Evolutionary conservation across 1,284 basidiomycete genomes (phyloP).

Genomic region (Farysia itapuensis): DNA sequence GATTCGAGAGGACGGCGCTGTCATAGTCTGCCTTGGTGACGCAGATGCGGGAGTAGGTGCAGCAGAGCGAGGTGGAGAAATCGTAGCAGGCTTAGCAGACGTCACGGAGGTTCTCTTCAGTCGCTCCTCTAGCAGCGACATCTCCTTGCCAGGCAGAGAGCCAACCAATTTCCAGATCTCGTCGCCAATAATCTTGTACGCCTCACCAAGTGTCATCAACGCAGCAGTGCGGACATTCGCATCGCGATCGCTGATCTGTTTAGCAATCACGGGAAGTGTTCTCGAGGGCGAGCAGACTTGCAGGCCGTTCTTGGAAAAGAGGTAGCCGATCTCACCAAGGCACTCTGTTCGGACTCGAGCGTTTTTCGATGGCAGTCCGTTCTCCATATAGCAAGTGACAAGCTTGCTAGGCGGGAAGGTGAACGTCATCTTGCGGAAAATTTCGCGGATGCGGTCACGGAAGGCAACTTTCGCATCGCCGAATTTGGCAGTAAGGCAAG

Average conservation of each 20-base stretch:
- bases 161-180: conserved; percentile 81
- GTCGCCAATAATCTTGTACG: conserved; percentile 79
- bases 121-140: conserved; percentile 85
- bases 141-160: conserved; percentile 77
- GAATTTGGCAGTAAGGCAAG: conserved; percentile 82
- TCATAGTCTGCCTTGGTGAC: conserved; percentile 8
- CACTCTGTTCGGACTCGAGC: conserved; percentile 84
- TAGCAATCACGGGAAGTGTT: conserved; percentile 76
- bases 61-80: conserved; percentile 17
- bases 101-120: conserved; percentile 71
- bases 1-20: conserved; percentile 25
- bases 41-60: conserved; percentile 15
- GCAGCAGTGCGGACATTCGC: conserved; percentile 81
- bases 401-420: conserved; percentile 83
- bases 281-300: conserved; percentile 73
- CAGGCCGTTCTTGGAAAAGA: conserved; percentile 81
- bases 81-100: conserved; percentile 5
- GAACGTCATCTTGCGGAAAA: conserved; percentile 60
- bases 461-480: conserved; percentile 64
- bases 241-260: conserved; percentile 85
- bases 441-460: conserved; percentile 62
- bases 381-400: conserved; percentile 66
- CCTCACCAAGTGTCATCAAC: conserved; percentile 77
- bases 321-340: conserved; percentile 75
- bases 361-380: conserved; percentile 80